Evolutionary conservation across 164 flowering plant genomes (phyloP), one percentile per base, ranked within the genome.

Genomic region (Taxillus chinensis): DNA sequence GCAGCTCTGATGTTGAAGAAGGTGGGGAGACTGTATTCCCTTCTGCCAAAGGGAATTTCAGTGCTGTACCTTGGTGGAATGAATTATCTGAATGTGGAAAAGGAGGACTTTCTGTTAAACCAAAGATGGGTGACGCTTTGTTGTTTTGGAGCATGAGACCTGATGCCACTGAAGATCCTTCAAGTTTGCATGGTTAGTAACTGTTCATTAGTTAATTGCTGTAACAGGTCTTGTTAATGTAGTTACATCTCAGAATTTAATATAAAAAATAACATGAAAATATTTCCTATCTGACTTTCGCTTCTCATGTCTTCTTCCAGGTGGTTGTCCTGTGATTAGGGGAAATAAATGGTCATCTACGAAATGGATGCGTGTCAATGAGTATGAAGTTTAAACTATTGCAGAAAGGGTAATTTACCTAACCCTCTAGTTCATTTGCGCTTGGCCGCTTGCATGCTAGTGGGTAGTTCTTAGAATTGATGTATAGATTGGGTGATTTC

Each of bases 271-370:
- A 43, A 9, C 46, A 5, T 43, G 8, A 5, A 43, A 9, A 9
- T 6, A 48, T 11, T 7, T 48, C 13, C 13, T 11, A 48, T 8
- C 13, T 48, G 3, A 8, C 9, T 4, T 11, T 48, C 4, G 2
- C 12, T 48, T 48, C 13, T 48, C 39, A 61, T 48, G 27, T 45
- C 65, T 68, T 65, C 8, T 56, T 68, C n/a, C 77, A 92, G 98
- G 96, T 69, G 98, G 92, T 41, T 92, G 98, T 55, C 84, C 93
- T 58, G 97, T 92, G 67, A 90, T 92, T 48, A 79, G 69, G 68
- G 98, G 98, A 55, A 85, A 88, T 69, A 89, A 92, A 68, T 92
- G 98, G 98, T 92, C 98, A 59, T 74, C 90, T 16, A 87, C 95
- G 39, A 92, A 90, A 63, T 92, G 98, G 98, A 75, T 92, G 66